Evolutionary conservation across 805 yeast genomes (phyloP), one percentile per base, ranked within the genome.

Genomic region (Saturnispora sanitii): DNA sequence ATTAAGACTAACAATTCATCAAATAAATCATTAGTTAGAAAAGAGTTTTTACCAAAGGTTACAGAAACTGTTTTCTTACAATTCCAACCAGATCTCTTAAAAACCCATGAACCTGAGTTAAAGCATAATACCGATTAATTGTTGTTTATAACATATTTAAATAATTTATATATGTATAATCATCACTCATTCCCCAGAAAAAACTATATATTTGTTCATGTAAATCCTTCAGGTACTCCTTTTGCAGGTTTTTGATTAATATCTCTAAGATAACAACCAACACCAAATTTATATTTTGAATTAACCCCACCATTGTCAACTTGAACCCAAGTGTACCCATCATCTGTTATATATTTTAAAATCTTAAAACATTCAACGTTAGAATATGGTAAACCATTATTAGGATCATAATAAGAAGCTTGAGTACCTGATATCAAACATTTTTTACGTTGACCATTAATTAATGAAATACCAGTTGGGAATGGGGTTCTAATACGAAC

Each of bases 191-290:
- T 22, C 25, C 25, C n/a, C n/a, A n/a, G n/a, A n/a, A n/a, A n/a
- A n/a, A n/a, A n/a, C n/a, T n/a, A n/a, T n/a, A n/a, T n/a, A n/a
- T n/a, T n/a, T n/a, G n/a, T n/a, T n/a, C n/a, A n/a, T n/a, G n/a
- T n/a, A 58, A 87, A 87, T 6, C 94, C 94, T 40, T 79, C 82
- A 2, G 96, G 96, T 11, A 86, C 95, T 6, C 94, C 95, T 45
- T 72, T 72, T 0, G 95, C 95, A 48, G 78, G 86, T 38, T 70
- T 64, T 18, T 53, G 58, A 9, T 61, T 60, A 46, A 61, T 37
- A 46, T 60, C 46, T 50, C 67, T 57, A 48, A 70, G 38, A 56
- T 66, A 66, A 58, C 79, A 53, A 5, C 66, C 66, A 26, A 61
- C 48, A 35, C 65, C 65, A 35, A 62, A 61, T 37, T 51, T 53